These are phyloP conservation scores for Bonnemaisonia californica DNA, from an alignment of 31 red algal genomes.

Conservation along the genomic window DNA sequence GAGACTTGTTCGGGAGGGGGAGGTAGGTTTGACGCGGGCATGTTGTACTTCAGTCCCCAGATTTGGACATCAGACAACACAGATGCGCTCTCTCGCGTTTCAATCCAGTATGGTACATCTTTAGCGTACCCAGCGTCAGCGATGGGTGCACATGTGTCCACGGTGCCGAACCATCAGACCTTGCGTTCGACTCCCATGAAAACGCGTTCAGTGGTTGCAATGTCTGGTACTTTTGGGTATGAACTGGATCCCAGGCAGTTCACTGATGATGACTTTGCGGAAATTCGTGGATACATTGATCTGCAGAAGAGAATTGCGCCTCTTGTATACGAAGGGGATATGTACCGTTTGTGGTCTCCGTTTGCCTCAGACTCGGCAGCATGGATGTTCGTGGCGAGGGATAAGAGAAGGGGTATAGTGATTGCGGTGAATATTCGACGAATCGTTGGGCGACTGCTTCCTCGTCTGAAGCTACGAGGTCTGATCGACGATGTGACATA, in stretches of 20 bases:
- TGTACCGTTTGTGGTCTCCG: slow-evolving; percentile 93
- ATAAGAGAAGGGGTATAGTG: slow-evolving; percentile 67
- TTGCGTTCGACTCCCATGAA: slow-evolving; percentile 84
- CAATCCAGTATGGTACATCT: slow-evolving; percentile 88
- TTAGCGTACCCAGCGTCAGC: slow-evolving; percentile 68
- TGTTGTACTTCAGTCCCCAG: slow-evolving; percentile 88
- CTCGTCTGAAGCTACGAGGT: slow-evolving; percentile 78
- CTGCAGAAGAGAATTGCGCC: slow-evolving; percentile 72
- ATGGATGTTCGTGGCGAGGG: slow-evolving; percentile 93
- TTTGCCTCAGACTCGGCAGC: slow-evolving; percentile 77
- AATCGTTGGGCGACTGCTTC: slow-evolving; percentile 81
- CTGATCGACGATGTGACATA: slow-evolving; percentile 43
- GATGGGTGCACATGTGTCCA: slow-evolving; percentile 88
- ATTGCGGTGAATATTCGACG: slow-evolving; percentile 81
- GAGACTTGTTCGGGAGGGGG: slow-evolving; percentile 92
- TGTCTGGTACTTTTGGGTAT: slow-evolving; percentile 93
- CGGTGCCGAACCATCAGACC: slow-evolving; percentile 95
- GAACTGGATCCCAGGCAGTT: slow-evolving; percentile 88
- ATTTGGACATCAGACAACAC: slow-evolving; percentile 95
- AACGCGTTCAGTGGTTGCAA: slow-evolving; percentile 85
- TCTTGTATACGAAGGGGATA: slow-evolving; percentile 70
- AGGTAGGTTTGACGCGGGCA: slow-evolving; percentile 86
- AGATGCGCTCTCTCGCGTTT: slow-evolving; percentile 81
- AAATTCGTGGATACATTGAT: slow-evolving; percentile 76
- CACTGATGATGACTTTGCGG: slow-evolving; percentile 60